A percentile compares a stretch with the other conserved stretches of the same genome.
Evolutionary conservation across 306 rosid species (phyloP).

Genomic region (Spatholobus suberectus): DNA sequence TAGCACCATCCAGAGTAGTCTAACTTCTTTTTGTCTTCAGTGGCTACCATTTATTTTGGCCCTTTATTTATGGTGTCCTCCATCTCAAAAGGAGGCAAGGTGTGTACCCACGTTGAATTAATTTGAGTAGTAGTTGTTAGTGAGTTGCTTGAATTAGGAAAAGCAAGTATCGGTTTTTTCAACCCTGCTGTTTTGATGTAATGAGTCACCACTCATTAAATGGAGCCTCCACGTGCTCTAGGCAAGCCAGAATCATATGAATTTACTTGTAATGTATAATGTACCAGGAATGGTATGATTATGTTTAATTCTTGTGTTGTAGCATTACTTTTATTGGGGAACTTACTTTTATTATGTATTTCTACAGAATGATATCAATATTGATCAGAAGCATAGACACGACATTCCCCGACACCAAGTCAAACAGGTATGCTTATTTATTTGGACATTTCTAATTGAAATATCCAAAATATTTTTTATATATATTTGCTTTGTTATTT

Average conservation of each 20-base stretch:
- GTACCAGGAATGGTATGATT: not conserved
- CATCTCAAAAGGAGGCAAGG: not conserved
- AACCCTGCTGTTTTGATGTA: not conserved
- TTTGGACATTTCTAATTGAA: not conserved
- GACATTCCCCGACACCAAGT: conserved; percentile 83
- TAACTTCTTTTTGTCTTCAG: not conserved
- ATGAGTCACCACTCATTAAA: not conserved
- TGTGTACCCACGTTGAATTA: not conserved
- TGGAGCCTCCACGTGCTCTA: not conserved
- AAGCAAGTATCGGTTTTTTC: not conserved
- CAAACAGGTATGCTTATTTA: conserved; percentile 54
- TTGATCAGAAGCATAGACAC: conserved; percentile 74
- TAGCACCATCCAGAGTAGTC: not conserved
- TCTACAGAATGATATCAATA: conserved; percentile 66
- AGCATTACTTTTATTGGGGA: not conserved
- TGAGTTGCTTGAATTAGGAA: not conserved
- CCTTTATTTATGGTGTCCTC: not conserved
- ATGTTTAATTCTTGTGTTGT: not conserved
- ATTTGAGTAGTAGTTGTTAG: not conserved
- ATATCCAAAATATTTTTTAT: not conserved
- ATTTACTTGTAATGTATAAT: no score
- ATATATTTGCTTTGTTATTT: not conserved
- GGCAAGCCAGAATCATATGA: not conserved
- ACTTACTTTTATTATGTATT: conserved; percentile 7
- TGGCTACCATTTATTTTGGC: not conserved